Evolutionary conservation across 2,329 filamentous ascomycete species (phyloP), one percentile per base, ranked within the genome.

Genomic region (Xylaria sp.): DNA sequence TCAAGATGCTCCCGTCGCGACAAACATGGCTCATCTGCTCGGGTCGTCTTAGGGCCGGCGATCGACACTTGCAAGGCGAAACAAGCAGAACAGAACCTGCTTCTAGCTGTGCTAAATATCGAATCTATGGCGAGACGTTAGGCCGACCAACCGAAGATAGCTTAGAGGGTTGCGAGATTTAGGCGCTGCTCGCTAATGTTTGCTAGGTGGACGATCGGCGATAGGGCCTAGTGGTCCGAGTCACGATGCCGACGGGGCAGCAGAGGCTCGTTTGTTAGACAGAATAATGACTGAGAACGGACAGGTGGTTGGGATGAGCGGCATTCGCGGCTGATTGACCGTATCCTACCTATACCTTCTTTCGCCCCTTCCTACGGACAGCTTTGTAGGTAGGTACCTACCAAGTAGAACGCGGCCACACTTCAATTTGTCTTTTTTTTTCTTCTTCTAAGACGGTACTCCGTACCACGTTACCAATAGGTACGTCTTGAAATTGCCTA

Each of bases 1-100:
- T 43, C 21, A 42, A 52, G 41, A 54, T 45, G 56, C 39, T 48
- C 50, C 54, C 44, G 56, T 60, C 57, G 57, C 57, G 54, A 57
- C 57, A 52, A 47, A 54, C 59, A 62, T 61, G 54, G 56, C 57
- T 57, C 50, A 45, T 42, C 40, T 21, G 9, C 8, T 13, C 22
- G 11, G 50, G 44, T 44, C 26, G 44, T 46, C 43, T 39, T 56
- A 48, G 44, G 52, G 48, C 29, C 29, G 29, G 29, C 29, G 29
- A 34, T 34, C 29, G 29, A 34, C 3, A 13, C 5, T 34, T 34
- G 5, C 29, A 13, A 34, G 29, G 4, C 11, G n/a, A n/a, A n/a
- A n/a, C n/a, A n/a, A n/a, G n/a, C n/a, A n/a, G n/a, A n/a, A n/a
- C n/a, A 11, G 5, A 11, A 34, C 3, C 4, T 26, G 24, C 24